A percentile compares a stretch with the other conserved stretches of the same genome.
These are phyloP conservation scores for Poterioochromonas sp. DNA, from an alignment of 352 stramenopile genomes.

Conservation along the genomic window DNA sequence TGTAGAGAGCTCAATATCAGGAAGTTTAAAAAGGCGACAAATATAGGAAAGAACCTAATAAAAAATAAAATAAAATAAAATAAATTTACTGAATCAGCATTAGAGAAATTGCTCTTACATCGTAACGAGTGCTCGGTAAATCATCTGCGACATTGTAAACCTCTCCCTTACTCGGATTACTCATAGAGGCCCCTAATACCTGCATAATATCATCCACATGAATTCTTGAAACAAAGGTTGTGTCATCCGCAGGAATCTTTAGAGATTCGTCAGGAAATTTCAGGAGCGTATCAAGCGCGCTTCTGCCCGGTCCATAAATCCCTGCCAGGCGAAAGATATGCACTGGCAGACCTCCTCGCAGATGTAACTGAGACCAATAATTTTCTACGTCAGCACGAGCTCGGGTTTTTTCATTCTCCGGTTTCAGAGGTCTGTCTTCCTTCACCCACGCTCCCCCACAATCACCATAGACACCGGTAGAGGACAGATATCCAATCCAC, in stretches of 20 bases:
- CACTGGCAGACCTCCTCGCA: constrained; percentile 47
- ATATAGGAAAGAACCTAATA: not conserved
- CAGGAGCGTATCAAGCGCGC: constrained; percentile 64
- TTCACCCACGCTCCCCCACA: constrained; percentile 66
- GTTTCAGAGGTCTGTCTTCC: constrained; percentile 62
- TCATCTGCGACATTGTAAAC: constrained; percentile 81
- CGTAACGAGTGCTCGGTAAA: constrained; percentile 62
- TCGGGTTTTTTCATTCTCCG: constrained; percentile 56
- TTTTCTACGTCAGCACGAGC: constrained; percentile 63
- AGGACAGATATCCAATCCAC: constrained; percentile 79
- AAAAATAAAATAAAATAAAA: not conserved
- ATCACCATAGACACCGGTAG: constrained; percentile 78
- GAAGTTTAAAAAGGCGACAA: not conserved
- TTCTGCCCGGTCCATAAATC: constrained; percentile 75
- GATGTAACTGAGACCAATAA: constrained; percentile 48
- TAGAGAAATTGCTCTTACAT: constrained; percentile 50
- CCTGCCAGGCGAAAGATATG: constrained; percentile 77
- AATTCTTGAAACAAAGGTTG: constrained; percentile 66
- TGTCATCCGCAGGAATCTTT: constrained; percentile 35
- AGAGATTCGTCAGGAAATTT: constrained; percentile 47
- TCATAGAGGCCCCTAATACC: constrained; percentile 57
- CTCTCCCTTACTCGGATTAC: constrained; percentile 51
- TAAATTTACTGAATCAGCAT: not conserved
- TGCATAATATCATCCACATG: constrained; percentile 77
- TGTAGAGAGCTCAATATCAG: not conserved